Evolutionary conservation across 805 yeast species (phyloP).

Genomic region (Candida rishiriensis): DNA sequence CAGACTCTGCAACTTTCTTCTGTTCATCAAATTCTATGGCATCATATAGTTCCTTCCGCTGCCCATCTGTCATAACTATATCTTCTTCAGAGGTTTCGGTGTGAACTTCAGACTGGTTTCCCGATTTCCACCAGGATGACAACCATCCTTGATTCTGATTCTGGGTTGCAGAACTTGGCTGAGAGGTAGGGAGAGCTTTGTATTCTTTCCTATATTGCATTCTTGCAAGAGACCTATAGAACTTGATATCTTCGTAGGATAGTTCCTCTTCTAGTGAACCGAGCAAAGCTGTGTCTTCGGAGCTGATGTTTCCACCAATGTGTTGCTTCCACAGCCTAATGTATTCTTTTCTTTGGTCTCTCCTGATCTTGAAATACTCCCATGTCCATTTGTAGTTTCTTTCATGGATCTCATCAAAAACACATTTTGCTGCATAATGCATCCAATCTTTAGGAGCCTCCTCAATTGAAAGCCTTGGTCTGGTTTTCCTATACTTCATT

Average conservation of each 20-base stretch:
- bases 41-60: constrained; percentile 81
- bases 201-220: constrained; percentile 55
- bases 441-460: constrained; percentile 83
- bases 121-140: constrained; percentile 59
- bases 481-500: constrained; percentile 61
- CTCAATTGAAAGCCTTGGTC: constrained; percentile 52
- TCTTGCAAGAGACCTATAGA: constrained; percentile 79
- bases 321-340: constrained; percentile 62
- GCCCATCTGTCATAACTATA: constrained; percentile 73
- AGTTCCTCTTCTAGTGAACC: constrained; percentile 54
- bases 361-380: constrained; percentile 68
- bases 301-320: constrained; percentile 33
- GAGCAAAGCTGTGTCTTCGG: constrained; percentile 35
- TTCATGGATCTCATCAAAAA: constrained; percentile 76
- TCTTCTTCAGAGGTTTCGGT: constrained; percentile 19
- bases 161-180: constrained; percentile 4
- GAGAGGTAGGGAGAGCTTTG: constrained; percentile 14
- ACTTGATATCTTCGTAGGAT: constrained; percentile 72
- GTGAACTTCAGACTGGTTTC: constrained; percentile 3
- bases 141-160: constrained; percentile 51
- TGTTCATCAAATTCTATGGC: constrained; percentile 88
- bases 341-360: constrained; percentile 70
- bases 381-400: constrained; percentile 81
- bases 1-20: constrained; percentile 42
- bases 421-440: constrained; percentile 70